phyloP scores from a whole-genome alignment of 2,329 filamentous ascomycete species.

The Fusarium denticulatum region DNA sequence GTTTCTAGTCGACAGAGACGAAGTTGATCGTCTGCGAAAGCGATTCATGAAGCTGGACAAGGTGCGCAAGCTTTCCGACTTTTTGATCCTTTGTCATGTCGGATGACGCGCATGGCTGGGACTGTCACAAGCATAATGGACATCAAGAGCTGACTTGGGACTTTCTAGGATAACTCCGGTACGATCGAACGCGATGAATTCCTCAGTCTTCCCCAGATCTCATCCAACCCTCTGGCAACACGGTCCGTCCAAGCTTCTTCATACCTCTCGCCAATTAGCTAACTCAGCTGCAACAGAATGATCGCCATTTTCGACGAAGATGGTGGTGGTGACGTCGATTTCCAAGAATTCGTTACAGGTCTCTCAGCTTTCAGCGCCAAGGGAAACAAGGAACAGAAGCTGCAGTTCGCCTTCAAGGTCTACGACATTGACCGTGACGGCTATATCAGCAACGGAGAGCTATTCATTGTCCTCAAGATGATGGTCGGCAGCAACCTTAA shows the following conservation, averaged over 20 bases:
- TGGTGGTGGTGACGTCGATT: constrained; percentile 96
- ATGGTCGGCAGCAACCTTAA: constrained; percentile 99
- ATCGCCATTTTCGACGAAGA: constrained; percentile 99
- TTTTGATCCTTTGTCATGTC: not conserved
- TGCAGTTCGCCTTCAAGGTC: constrained; percentile 97
- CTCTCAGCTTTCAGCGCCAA: constrained; percentile 96
- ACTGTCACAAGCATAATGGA: not conserved
- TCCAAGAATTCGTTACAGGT: constrained; percentile 97
- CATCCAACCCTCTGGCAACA: constrained; percentile 95
- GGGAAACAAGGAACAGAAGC: constrained; percentile 99
- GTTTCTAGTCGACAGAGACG: constrained; percentile 86
- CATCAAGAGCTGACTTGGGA: constrained; percentile 3
- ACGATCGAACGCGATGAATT: constrained; percentile 99
- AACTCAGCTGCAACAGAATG: constrained; percentile 69
- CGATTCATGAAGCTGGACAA: constrained; percentile 99
- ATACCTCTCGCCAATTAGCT: not conserved
- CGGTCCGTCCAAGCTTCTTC: constrained; percentile 63
- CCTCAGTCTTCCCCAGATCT: constrained; percentile 95
- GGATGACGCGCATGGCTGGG: not conserved
- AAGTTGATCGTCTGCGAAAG: constrained; percentile 94
- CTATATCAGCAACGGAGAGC: constrained; percentile 97
- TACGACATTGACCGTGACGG: constrained; percentile 99
- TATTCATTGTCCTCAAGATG: constrained; percentile 99
- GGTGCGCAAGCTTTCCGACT: constrained; percentile 60
- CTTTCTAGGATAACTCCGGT: constrained; percentile 86